These are phyloP conservation scores for Candida dendrica DNA, from an alignment of 805 yeast species.

Conservation along the genomic window DNA sequence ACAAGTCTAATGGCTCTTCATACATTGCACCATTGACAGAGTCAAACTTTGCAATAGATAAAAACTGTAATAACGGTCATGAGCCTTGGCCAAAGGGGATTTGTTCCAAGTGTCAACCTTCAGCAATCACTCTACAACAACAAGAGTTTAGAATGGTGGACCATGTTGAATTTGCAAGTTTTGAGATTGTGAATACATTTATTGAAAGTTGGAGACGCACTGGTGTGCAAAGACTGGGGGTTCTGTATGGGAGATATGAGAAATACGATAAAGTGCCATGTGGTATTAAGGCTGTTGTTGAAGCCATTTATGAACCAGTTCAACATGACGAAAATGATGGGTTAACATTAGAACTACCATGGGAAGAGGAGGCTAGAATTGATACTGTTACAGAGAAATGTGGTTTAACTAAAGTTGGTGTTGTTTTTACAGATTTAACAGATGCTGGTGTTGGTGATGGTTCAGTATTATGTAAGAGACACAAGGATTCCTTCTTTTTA, in stretches of 20 bases:
- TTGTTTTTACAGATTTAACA: slow-evolving; percentile 81
- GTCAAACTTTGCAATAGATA: slow-evolving; percentile 59
- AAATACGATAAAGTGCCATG: slow-evolving; percentile 78
- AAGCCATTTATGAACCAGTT: slow-evolving; percentile 90
- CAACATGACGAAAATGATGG: slow-evolving; percentile 88
- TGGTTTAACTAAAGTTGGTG: slow-evolving; percentile 71
- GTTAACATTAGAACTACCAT: slow-evolving; percentile 47
- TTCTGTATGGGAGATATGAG: slow-evolving; percentile 76
- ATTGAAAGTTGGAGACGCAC: slow-evolving; percentile 89
- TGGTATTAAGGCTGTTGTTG: slow-evolving; percentile 90
- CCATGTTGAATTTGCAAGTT: slow-evolving; percentile 84
- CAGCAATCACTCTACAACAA: slow-evolving; percentile 86
- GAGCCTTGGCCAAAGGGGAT: slow-evolving; percentile 93
- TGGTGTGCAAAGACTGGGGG: slow-evolving; percentile 82
- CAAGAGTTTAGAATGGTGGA: slow-evolving; percentile 95
- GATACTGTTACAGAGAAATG: slow-evolving; percentile 47
- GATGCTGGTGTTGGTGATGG: slow-evolving; percentile 88
- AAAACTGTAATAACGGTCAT: slow-evolving; percentile 71
- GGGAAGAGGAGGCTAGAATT: slow-evolving; percentile 46
- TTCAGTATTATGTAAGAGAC: slow-evolving; percentile 85
- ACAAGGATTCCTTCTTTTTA: slow-evolving; percentile 82
- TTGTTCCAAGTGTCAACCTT: slow-evolving; percentile 94
- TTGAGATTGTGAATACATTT: slow-evolving; percentile 68
- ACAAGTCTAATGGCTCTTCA: slow-evolving; percentile 49
- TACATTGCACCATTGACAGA: slow-evolving; percentile 77